Evolutionary conservation across 805 yeast species (phyloP), one percentile per base, ranked within the genome.

Genomic region (Tetrapisispora iriomotensis): DNA sequence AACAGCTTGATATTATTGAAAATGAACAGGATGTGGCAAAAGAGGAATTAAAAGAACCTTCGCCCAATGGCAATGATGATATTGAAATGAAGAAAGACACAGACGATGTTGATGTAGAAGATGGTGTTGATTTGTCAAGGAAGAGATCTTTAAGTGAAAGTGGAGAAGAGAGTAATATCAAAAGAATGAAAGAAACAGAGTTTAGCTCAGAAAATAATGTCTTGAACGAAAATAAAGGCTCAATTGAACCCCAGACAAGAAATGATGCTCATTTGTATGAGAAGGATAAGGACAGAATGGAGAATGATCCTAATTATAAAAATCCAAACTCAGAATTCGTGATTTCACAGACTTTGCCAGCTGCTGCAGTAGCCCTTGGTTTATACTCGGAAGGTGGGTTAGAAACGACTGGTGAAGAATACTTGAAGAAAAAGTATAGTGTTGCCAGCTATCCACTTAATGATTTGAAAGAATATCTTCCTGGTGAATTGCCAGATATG

Each of bases 401-500:
- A 17, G 80, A 75, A 42, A 70, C 75, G 14, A 75, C 75, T n/a
- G 86, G 86, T 6, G 77, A 74, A 30, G 95, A 83, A 34, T 84
- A 73, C 50, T 59, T 82, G 42, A 82, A 82, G 54, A 70, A 70
- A 47, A 82, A 81, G 56, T 86, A 79, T 51, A 95, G 83, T 3
- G 98, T 92, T 13, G 83, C 92, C 0, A 77, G 88, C n/a, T 92
- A 77, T 56, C 98, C 98, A 0, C 74, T 78, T 24, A 68, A 69
- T 29, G 95, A 88, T 54, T 65, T 92, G 33, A 68, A 75, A 47
- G 81, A 77, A 40, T 60, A 82, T 45, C 66, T 92, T 23, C 95
- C 98, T 0, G 99, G 98, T 3, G 75, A 70, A 26, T 79, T 87
- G 20, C 98, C 98, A 9, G 78, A 83, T 57, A 72, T 71, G 40